phyloP scores from a whole-genome alignment of 495 filamentous ascomycete species.

The Neurospora sublineolata region DNA sequence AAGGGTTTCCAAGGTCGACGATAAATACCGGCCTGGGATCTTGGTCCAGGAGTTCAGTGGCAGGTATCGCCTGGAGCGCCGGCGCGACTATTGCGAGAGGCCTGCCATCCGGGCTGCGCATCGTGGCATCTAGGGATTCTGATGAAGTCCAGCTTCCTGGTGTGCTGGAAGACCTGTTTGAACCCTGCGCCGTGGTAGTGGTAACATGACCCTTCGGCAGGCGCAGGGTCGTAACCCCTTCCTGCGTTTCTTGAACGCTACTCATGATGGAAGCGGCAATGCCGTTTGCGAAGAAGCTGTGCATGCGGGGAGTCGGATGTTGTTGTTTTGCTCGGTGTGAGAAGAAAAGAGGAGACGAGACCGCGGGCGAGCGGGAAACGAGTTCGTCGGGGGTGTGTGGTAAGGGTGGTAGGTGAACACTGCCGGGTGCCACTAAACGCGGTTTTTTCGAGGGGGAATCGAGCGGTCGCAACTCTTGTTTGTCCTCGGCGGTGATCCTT shows the following conservation, averaged over 20 bases:
- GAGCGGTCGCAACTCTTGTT: background rate
- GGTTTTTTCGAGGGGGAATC: constrained; percentile 16
- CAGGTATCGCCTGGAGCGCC: constrained; percentile 44
- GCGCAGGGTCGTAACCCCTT: constrained; percentile 53
- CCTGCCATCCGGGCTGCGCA: constrained; percentile 33
- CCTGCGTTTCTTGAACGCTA: constrained; percentile 34
- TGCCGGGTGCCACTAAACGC: constrained; percentile 16
- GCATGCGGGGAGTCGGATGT: constrained; percentile 30
- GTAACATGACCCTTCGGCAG: constrained; percentile 49
- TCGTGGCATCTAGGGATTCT: constrained; percentile 21
- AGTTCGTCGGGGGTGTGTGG: constrained; percentile 7
- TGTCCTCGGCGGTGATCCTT: constrained; percentile 6
- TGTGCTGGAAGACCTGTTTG: constrained; percentile 36
- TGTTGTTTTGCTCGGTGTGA: constrained; percentile 35
- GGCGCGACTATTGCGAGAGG: constrained; percentile 29
- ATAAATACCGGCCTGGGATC: constrained; percentile 60
- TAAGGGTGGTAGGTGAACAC: constrained; percentile 15
- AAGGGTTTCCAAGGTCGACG: constrained; percentile 45
- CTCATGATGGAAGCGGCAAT: constrained; percentile 48
- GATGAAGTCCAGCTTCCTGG: constrained; percentile 35
- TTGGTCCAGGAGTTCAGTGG: constrained; percentile 54
- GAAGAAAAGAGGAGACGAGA: constrained; percentile 47
- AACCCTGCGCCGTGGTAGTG: constrained; percentile 24
- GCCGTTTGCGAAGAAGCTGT: constrained; percentile 43
- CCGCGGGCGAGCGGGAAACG: constrained; percentile 14